phyloP scores from a whole-genome alignment of 2,329 filamentous ascomycete species.

The Zasmidium angulare region DNA sequence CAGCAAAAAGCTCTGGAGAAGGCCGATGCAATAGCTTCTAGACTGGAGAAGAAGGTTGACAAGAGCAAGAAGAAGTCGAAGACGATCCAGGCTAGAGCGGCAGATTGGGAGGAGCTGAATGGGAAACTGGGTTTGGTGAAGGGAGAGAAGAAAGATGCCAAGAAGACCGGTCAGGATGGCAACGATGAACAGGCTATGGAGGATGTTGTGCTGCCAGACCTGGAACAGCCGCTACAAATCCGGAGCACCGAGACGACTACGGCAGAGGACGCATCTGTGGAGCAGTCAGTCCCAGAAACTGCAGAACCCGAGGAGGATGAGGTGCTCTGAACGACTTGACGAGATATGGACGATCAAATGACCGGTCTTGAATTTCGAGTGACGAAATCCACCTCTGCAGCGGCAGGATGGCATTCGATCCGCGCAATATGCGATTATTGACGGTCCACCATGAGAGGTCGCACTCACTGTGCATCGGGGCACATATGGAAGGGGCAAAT shows the following conservation, averaged over 20 bases:
- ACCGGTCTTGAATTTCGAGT: too few species aligned
- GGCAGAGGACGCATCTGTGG: slow-evolving; percentile 4
- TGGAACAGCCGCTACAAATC: slow-evolving; percentile 6
- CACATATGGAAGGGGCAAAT: too few species aligned
- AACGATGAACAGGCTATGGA: slow-evolving; percentile 8
- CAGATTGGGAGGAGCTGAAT: slow-evolving; percentile 37
- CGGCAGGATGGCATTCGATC: too few species aligned
- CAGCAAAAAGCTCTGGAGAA: slow-evolving; percentile 57
- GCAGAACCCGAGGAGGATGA: background rate
- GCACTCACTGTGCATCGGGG: too few species aligned
- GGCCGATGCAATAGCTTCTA: slow-evolving; percentile 55
- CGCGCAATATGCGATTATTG: too few species aligned
- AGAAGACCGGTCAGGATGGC: slow-evolving; percentile 7
- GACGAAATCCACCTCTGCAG: too few species aligned
- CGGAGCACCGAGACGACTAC: slow-evolving; percentile 9
- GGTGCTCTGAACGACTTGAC: slow-evolving; percentile 1
- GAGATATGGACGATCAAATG: background rate
- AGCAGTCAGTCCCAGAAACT: background rate
- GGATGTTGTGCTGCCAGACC: slow-evolving; percentile 17
- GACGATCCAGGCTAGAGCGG: slow-evolving; percentile 37
- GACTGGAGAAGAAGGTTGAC: slow-evolving; percentile 55
- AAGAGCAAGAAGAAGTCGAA: slow-evolving; percentile 53
- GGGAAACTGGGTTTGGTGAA: slow-evolving; percentile 23
- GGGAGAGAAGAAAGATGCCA: slow-evolving; percentile 13
- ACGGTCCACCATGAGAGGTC: too few species aligned